A percentile compares a stretch with the other conserved stretches of the same genome.
phyloP scores from a whole-genome alignment of 179 eudicot genomes.

The Amaranthus tricolor region DNA sequence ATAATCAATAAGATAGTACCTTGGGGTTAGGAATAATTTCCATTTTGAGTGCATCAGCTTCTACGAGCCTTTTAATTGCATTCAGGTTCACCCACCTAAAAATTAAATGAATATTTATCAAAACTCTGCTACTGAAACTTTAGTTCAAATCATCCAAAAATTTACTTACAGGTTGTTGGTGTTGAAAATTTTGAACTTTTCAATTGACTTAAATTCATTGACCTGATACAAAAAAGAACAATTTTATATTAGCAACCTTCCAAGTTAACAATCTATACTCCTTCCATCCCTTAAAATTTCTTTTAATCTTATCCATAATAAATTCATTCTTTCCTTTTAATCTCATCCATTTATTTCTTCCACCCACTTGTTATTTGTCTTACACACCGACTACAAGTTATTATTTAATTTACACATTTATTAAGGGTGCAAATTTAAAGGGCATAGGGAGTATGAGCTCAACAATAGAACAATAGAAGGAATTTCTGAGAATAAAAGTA shows the following conservation, averaged over 20 bases:
- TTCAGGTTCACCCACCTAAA: conserved; percentile 92
- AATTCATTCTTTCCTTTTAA: too few relatives aligned
- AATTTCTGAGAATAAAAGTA: conserved; percentile 1
- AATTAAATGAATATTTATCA: conserved; percentile 2
- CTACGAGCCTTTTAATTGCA: conserved; percentile 87
- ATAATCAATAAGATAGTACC: conserved; percentile 38
- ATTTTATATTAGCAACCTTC: conserved; percentile 18
- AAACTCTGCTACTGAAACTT: not conserved
- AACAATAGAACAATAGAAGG: not conserved
- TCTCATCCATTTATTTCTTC: too few relatives aligned
- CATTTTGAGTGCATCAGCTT: conserved; percentile 91
- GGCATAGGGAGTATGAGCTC: not conserved
- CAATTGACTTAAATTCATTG: conserved; percentile 91
- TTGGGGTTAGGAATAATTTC: conserved; percentile 99
- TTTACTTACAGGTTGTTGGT: conserved; percentile 92
- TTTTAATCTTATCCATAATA: too few relatives aligned
- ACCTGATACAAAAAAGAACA: conserved; percentile 52
- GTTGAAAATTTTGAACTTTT: conserved; percentile 98
- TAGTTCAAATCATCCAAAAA: not conserved
- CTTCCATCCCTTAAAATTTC: too few relatives aligned
- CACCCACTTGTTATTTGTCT: too few relatives aligned
- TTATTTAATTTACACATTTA: too few relatives aligned
- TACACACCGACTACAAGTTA: too few relatives aligned
- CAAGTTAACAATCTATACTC: not conserved
- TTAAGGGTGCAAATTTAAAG: not conserved